Base-by-base conservation (phyloP, 345 rosid species). In the Citrus glauca region DNA sequence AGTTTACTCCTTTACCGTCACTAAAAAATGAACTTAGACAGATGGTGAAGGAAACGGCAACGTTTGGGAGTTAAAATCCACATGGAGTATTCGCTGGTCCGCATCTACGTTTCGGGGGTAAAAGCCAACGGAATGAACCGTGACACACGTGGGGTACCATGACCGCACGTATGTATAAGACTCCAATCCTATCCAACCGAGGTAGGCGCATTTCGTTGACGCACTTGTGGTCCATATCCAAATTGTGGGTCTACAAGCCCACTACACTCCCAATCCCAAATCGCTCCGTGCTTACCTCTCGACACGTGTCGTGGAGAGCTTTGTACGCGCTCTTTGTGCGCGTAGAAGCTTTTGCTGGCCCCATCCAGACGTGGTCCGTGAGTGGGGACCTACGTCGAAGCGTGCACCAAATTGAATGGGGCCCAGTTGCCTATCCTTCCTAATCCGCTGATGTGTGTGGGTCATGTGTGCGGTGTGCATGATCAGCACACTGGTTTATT, bases 221-320 rank as follows among this genome's bases (percentile, higher is more conserved):
- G 61, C 71, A 22, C 5, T n/a, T 9, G 71, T 35, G 80, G 75
- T 71, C 76, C 80, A 7, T 32, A 20, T 28, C 33, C 72, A n/a
- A 17, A 25, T 1, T 53, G 17, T 6, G 59, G 32, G 67, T 19
- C 73, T 8, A 67, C 10, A 1, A 10, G n/a, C 53, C 28, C 17
- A 24, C 42, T 33, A 20, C 35, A 28, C 8, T 6, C 33, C 66
- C 66, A 62, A 11, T 7, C 37, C 20, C 66, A 37, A 62, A 5
- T 14, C 10, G 5, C 27, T 42, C 62, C 69, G 61, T 50, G 27
- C 75, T 35, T 35, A n/a, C 11, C 1, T 37, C 1, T 13, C 7
- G 16, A 9, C 45, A 38, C 20, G 50, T 72, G 76, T 11, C 40
- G 2, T 0, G 50, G 11, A 32, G 20, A 5, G 7, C 32, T 6